Conservation (phyloP, 768 basidiomycete genomes). For the Hebeloma cylindrosporum region DNA sequence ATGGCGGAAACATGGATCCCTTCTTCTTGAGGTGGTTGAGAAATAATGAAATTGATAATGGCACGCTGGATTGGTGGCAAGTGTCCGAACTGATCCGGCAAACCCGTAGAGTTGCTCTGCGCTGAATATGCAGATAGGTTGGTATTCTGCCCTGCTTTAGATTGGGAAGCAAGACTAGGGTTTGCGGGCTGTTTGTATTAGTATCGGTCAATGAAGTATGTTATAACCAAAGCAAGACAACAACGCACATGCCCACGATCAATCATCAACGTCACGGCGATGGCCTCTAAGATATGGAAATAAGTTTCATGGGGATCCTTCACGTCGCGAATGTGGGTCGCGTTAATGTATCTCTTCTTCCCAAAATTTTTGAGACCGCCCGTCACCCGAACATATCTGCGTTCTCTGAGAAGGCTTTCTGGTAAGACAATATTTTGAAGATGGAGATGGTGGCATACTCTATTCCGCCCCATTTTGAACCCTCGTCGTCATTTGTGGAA, state of each 20-base stretch:
- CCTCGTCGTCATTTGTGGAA: constrained; percentile 55
- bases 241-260: constrained; percentile 64
- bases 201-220: constrained; percentile 2
- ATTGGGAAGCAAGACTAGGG: constrained; percentile 7
- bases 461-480: constrained; percentile 48
- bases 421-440: not conserved
- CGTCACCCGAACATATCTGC: constrained; percentile 76
- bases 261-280: constrained; percentile 63
- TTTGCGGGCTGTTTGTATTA: constrained; percentile 23
- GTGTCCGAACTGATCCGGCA: constrained; percentile 49
- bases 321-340: constrained; percentile 66
- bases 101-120: constrained; percentile 24
- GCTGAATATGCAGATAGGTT: constrained; percentile 44
- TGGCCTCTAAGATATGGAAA: constrained; percentile 78
- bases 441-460: constrained; percentile 29
- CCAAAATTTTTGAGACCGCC: constrained; percentile 83
- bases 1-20: constrained; percentile 78
- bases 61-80: constrained; percentile 59
- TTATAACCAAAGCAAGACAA: not conserved
- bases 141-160: constrained; percentile 7
- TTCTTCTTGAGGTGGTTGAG: constrained; percentile 48
- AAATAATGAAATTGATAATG: constrained; percentile 67
- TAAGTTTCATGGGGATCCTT: constrained; percentile 75
- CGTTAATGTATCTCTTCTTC: constrained; percentile 79
- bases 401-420: constrained; percentile 48